Evolutionary conservation across 2,329 filamentous ascomycete species (phyloP).

Genomic region (Fusarium xylarioides): DNA sequence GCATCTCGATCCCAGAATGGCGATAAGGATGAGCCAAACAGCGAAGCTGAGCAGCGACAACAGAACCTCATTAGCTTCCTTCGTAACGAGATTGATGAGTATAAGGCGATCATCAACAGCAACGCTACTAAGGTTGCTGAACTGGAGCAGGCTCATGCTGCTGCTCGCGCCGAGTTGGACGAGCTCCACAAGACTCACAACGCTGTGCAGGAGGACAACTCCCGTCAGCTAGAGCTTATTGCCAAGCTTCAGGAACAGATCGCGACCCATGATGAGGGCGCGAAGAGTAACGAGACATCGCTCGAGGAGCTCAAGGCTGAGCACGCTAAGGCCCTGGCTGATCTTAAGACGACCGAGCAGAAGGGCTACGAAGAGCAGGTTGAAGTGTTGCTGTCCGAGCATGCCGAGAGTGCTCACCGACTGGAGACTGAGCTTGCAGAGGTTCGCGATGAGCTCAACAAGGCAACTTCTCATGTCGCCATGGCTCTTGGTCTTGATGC

Average conservation of each 20-base stretch:
- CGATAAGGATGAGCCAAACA: slow-evolving; percentile 52
- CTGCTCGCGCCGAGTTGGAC: slow-evolving; percentile 73
- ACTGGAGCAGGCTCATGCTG: slow-evolving; percentile 76
- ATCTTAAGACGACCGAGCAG: slow-evolving; percentile 59
- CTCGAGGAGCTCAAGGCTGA: slow-evolving; percentile 59
- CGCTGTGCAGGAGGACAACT: slow-evolving; percentile 55
- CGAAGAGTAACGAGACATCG: slow-evolving; percentile 63
- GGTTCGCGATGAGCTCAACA: slow-evolving; percentile 72
- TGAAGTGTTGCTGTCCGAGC: slow-evolving; percentile 66
- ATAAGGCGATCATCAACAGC: slow-evolving; percentile 76
- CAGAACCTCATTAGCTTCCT: slow-evolving; percentile 68
- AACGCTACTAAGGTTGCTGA: slow-evolving; percentile 76
- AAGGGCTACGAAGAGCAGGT: slow-evolving; percentile 67
- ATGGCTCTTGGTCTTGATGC: slow-evolving; percentile 69
- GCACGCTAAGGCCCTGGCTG: slow-evolving; percentile 61
- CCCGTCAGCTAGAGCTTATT: slow-evolving; percentile 58
- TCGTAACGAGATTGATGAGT: slow-evolving; percentile 80
- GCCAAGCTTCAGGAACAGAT: slow-evolving; percentile 67
- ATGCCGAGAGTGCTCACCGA: slow-evolving; percentile 63
- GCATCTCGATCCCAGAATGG: slow-evolving; percentile 53
- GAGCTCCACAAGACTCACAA: slow-evolving; percentile 70
- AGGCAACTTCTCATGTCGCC: slow-evolving; percentile 70
- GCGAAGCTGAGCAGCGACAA: slow-evolving; percentile 63
- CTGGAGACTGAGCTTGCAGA: slow-evolving; percentile 71
- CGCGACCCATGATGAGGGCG: slow-evolving; percentile 64